Base-by-base conservation (phyloP, 495 filamentous ascomycete genomes). In the Cryomyces antarcticus region DNA sequence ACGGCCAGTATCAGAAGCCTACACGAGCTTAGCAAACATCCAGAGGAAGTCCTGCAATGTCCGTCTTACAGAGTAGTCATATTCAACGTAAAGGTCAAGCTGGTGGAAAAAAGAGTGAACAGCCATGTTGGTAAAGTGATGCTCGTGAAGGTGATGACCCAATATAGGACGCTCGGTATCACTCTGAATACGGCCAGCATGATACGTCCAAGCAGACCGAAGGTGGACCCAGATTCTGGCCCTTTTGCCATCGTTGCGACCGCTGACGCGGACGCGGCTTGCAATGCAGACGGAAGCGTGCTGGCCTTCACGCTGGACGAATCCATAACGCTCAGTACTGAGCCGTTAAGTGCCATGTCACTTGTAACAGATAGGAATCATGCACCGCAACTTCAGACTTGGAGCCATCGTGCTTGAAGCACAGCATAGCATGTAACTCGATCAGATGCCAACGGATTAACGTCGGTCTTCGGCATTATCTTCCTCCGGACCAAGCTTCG, bases 61-160 rank as follows among this genome's bases (percentile, higher is more conserved):
- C 89, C 24, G 89, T 88, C 54, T 97, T 85, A 89, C 80, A 95
- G 57, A 28, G 89, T 96, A 6, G 89, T 97, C 49, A 86, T 84
- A 56, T 94, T 96, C 86, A 97, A 92, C 7, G 89, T 97, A 55
- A 97, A 80, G 0, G 89, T 97, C 60, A 89, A 57, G 61, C 80
- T 89, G 49, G 82, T 93, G n/a, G 88, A 95, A 56, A 95, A 86
- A 41, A 96, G 68, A 7, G 78, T 87, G 60, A 93, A 96, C 5
- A 95, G 70, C 60, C 87, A 75, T 57, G 84, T 81, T 33, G 89
- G 88, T 46, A 93, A 57, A 5, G 85, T 88, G 44, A 96, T 82
- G 30, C 85, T 93, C 6, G 75, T 69, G 50, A 94, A 83, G 41
- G 82, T 84, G 46, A 95, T 74, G 34, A 75, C 53, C 73, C 75